phyloP scores from a whole-genome alignment of 352 stramenopile genomes.

The Phytophthora quininea region DNA sequence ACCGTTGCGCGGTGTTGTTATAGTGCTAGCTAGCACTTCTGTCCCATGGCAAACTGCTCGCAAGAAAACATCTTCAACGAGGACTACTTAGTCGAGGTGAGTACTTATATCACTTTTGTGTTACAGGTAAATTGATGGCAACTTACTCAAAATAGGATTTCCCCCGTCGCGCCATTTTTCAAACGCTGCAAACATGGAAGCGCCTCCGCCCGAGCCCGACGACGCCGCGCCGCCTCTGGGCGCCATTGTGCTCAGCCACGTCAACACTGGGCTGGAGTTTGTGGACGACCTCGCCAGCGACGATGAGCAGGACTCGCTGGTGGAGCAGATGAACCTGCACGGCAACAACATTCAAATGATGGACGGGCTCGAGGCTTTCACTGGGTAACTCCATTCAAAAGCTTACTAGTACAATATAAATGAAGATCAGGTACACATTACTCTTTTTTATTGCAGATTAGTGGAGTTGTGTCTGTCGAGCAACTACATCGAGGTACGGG shows the following conservation, averaged over 20 bases:
- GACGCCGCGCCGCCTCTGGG: conserved; percentile 10
- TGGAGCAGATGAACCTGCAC: conserved; percentile 83
- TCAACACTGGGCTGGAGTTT: conserved; percentile 45
- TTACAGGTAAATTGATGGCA: background rate
- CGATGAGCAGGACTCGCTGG: conserved; percentile 45
- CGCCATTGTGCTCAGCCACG: conserved; percentile 34
- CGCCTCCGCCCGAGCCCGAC: conserved; percentile 9
- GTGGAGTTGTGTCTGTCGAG: conserved; percentile 83
- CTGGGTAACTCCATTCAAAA: conserved; percentile 24
- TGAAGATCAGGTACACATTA: too few species aligned
- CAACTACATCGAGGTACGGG: conserved; percentile 68
- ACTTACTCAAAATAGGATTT: background rate
- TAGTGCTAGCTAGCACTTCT: too few species aligned
- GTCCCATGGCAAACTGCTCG: too few species aligned
- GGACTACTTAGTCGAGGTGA: too few species aligned
- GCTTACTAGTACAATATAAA: background rate
- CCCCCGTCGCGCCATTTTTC: conserved; percentile 4
- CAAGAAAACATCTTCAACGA: too few species aligned
- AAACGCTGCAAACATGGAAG: conserved; percentile 8
- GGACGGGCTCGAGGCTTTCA: conserved; percentile 72
- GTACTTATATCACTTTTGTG: too few species aligned
- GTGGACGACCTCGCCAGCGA: conserved; percentile 45
- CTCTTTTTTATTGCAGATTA: conserved; percentile 27
- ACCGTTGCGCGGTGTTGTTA: too few species aligned
- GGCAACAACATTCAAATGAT: conserved; percentile 70